Base-by-base conservation (phyloP, 2,329 filamentous ascomycete species). In the Penicillium sp. region DNA sequence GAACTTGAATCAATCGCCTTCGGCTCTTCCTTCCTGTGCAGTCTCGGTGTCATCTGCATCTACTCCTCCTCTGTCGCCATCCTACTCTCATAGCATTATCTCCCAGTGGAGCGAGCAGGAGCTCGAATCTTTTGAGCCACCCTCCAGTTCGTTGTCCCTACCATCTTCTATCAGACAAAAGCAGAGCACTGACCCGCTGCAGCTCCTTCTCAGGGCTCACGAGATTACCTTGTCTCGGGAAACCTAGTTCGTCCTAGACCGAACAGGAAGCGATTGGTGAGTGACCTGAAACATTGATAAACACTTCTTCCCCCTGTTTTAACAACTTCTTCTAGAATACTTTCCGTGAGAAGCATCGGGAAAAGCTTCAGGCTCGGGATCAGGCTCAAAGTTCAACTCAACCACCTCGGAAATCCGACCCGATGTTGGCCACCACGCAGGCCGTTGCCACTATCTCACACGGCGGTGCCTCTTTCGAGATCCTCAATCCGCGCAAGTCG, bases 401-500 rank as follows among this genome's bases (percentile, higher is more conserved):
- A 36, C 44, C 53, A 49, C 26, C 54, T 29, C 48, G 52, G 50
- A 9, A 54, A 50, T 62, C 61, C 5, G 59, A 65, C 40, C 58
- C 62, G 26, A 58, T 61, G 40, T 45, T 67, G 26, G 58, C 60
- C 42, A 58, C 51, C 35, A 57, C 58, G 32, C 54, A 57, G 46
- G 48, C 58, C 44, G 50, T 52, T 23, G 42, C 60, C 43, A 67
- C 61, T 44, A 51, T 69, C 32, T 57, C 60, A 24, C 61, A 67
- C 45, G 60, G 67, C 38, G 67, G 67, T 10, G 55, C 65, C 8
- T 60, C 58, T 7, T 69, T 69, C 38, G 66, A 69, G 27, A 69
- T 69, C 14, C 44, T 69, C 14, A 69, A 69, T 29, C 67, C 65
- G 23, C 63, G 64, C 40, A 62, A 65, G 41, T 69, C 66, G 8